Evolutionary conservation across 345 rosid species (phyloP).

Genomic region (Syzygium aromaticum): DNA sequence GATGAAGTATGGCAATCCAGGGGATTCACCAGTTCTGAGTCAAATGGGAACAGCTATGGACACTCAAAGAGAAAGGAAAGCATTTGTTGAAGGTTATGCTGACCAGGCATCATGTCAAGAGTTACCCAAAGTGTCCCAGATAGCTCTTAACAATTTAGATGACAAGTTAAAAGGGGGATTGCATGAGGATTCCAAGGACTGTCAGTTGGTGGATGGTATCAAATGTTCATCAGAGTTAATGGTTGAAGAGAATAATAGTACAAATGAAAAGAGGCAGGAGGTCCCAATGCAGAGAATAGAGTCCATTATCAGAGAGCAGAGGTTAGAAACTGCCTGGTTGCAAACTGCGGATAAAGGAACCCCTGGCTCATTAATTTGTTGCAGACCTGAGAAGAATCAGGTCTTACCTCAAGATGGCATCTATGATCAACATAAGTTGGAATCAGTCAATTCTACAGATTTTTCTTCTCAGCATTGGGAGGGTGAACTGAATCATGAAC

Average conservation of each 20-base stretch:
- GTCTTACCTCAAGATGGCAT: constrained; percentile 76
- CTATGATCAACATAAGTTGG: constrained; percentile 34
- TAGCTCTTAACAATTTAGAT: constrained; percentile 29
- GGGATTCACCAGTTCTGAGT: constrained; percentile 14
- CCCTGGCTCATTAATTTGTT: constrained; percentile 41
- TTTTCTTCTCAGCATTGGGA: constrained; percentile 60
- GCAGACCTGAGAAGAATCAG: constrained; percentile 88
- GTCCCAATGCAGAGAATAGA: constrained; percentile 86
- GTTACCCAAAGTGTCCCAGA: constrained; percentile 24
- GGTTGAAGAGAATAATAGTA: constrained; percentile 27
- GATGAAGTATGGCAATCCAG: constrained; percentile 10
- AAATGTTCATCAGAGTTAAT: constrained; percentile 21
- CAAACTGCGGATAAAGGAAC: constrained; percentile 86
- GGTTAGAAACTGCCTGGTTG: constrained; percentile 94
- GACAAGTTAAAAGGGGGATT: constrained; percentile 20
- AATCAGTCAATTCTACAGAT: constrained; percentile 36
- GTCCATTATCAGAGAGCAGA: constrained; percentile 90
- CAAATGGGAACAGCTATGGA: constrained; percentile 18
- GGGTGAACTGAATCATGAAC: constrained; percentile 58
- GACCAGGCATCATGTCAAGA: constrained; percentile 21
- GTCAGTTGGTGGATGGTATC: constrained; percentile 13
- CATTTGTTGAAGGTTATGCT: constrained; percentile 4
- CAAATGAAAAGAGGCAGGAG: constrained; percentile 36
- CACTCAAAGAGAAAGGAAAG: constrained; percentile 29
- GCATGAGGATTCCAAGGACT: constrained; percentile 16